Base-by-base conservation (phyloP, 345 rosid genomes). In the Dovyalis caffra region DNA sequence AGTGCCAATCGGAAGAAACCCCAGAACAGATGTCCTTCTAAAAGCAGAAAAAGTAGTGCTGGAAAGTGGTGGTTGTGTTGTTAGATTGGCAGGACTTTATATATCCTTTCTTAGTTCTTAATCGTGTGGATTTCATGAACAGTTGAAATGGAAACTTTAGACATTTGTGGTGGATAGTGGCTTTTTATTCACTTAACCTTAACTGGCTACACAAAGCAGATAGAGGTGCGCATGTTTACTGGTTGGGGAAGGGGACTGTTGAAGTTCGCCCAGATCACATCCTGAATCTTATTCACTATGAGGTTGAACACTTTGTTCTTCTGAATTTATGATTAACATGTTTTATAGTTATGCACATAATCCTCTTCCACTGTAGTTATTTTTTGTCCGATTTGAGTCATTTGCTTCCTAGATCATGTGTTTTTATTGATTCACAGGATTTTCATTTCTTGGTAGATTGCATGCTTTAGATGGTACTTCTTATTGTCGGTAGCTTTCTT, bases 41-140 rank as follows among this genome's bases (percentile, higher is more conserved):
- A 90, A 82, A 74, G 96, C 98, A 32, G 99, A 95, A 83, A 74
- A 87, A 62, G 89, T 86, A 49, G 93, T 89, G 73, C 69, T 89
- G 77, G 96, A 93, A 63, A 78, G 80, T 67, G 94, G 87, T 23
- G 99, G 99, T 40, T 90, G 85, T 77, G 93, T 90, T 66, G 80
- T 93, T 80, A 81, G 98, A 90, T 80, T 95, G 80, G 97, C 96
- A 69, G 97, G 98, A 79, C 98, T 95, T 64, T 93, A 95, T 80
- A 95, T 95, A 95, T 95, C 99, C 99, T n/a, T 95, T 78, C 31
- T 25, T 34, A 40, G 66, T 15, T 69, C 63, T 31, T 20, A 70
- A 63, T 62, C 47, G 1, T 49, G 73, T 74, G 33, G 35, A 66
- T 32, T 29, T 26, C 23, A 31, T 78, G 43, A 47, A 33, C 56